A percentile compares a stretch with the other conserved stretches of the same genome.
Evolutionary conservation across 2,329 filamentous ascomycete species (phyloP).

Genomic region (Blastomyces silverae): DNA sequence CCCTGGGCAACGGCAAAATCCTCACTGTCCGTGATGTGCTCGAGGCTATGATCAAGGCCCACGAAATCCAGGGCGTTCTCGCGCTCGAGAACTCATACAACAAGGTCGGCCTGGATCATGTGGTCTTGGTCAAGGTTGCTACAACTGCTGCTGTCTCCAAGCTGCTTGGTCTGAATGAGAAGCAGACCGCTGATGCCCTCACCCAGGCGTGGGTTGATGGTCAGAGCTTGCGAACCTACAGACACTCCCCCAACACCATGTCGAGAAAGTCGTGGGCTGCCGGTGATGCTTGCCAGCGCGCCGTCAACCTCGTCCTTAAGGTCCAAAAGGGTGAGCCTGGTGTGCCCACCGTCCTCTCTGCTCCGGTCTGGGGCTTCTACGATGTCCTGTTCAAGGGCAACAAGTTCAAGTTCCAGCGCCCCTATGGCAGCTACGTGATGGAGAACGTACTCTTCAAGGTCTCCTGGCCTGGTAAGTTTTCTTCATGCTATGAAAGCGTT

Average conservation of each 20-base stretch:
- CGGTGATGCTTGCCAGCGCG: conserved; percentile 93
- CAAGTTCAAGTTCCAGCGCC: conserved; percentile 90
- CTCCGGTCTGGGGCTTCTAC: conserved; percentile 96
- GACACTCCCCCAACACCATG: conserved; percentile 98
- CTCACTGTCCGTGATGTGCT: conserved; percentile 85
- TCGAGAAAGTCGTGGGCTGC: conserved; percentile 98
- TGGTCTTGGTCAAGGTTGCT: conserved; percentile 95
- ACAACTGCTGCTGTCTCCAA: conserved; percentile 90
- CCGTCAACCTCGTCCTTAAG: conserved; percentile 85
- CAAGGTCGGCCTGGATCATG: conserved; percentile 96
- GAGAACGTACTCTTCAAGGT: conserved; percentile 99
- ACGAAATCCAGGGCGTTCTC: conserved; percentile 96
- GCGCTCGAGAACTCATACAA: conserved; percentile 98
- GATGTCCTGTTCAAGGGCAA: conserved; percentile 96
- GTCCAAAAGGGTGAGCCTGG: conserved; percentile 87
- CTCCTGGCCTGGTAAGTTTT: conserved; percentile 74
- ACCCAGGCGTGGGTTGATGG: conserved; percentile 98
- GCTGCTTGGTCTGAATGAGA: conserved; percentile 82
- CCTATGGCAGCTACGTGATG: conserved; percentile 98
- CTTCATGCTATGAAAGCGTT: neutral
- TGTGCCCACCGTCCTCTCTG: conserved; percentile 84
- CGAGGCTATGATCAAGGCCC: conserved; percentile 97
- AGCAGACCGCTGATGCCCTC: conserved; percentile 89
- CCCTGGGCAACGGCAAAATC: conserved; percentile 63
- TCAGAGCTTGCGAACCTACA: conserved; percentile 91